Base-by-base conservation (phyloP, 257 asterid species). In the Ilex asprella region DNA sequence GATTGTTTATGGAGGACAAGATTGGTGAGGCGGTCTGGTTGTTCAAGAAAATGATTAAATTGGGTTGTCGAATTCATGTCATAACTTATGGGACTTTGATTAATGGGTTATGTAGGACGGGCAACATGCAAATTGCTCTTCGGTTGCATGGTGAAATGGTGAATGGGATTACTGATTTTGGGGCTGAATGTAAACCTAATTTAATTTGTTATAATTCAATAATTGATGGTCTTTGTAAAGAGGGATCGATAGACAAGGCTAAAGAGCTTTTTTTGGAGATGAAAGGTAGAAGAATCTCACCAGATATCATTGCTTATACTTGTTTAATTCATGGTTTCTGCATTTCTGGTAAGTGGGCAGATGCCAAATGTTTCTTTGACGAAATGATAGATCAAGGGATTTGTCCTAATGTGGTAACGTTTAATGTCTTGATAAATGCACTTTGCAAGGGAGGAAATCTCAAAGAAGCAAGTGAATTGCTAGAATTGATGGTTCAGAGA, bases 331-430 rank as follows among this genome's bases (percentile, higher is more conserved):
- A 80, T 58, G 97, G 96, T 61, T 66, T 85, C 6, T 85, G 87
- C 59, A 56, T 31, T 21, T 67, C 47, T 1, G 83, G 86, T n/a
- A 69, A 78, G 32, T 78, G 86, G 85, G 88, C 76, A 74, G 66
- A 68, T 60, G 97, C 75, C 13, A 86, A 76, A 67, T 75, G 47
- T 67, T 56, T 79, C 35, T 84, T 89, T 70, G 63, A 70, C 60
- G 65, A 57, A 44, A 86, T 82, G 97, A 67, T 89, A 59, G 89
- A 89, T 77, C 67, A 77, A 60, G 94, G 94, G 16, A 76, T 84
- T 65, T 73, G 75, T 53, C 97, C 94, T 16, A 81, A 73, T 65
- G 85, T 83, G 12, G 68, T 84, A 55, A 78, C 82, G 0, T 86
- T 86, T 54, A 81, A 78, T 62, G 71, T 78, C 30, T 53, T 86